Conservation (phyloP, 345 rosid genomes). For the Abelmoschus esculentus region DNA sequence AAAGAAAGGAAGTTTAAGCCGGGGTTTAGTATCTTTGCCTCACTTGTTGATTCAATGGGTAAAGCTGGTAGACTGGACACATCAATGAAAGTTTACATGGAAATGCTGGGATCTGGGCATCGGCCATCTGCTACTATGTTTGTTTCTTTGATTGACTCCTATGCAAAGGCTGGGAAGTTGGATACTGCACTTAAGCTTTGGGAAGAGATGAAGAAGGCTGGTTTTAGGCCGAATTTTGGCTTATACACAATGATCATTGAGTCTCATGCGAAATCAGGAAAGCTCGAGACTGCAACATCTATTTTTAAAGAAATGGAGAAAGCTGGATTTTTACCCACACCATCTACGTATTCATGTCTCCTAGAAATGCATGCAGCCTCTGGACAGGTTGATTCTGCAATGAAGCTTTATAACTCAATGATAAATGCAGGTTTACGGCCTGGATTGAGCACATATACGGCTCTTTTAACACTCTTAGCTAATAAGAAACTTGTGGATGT, state of each 20-base stretch:
- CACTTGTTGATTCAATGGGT: constrained; percentile 96
- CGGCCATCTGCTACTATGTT: constrained; percentile 78
- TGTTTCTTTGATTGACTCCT: constrained; percentile 83
- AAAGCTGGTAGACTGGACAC: constrained; percentile 92
- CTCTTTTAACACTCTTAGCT: constrained; percentile 75
- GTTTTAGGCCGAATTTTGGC: constrained; percentile 86
- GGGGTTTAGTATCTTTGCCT: constrained; percentile 52
- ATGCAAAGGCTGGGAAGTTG: constrained; percentile 85
- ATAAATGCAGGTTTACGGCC: constrained; percentile 85
- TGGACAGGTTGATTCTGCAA: constrained; percentile 85
- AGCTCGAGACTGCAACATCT: constrained; percentile 86
- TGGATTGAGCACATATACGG: constrained; percentile 74
- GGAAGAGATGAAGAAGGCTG: constrained; percentile 85
- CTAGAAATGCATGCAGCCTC: constrained; percentile 92
- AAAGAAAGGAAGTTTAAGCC: constrained; percentile 62
- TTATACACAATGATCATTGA: constrained; percentile 76
- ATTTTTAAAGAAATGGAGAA: constrained; percentile 82
- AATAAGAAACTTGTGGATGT: constrained; percentile 88
- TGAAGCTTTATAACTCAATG: constrained; percentile 94
- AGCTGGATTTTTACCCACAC: constrained; percentile 89
- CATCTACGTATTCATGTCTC: constrained; percentile 86
- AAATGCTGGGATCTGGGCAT: constrained; percentile 69
- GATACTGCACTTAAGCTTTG: constrained; percentile 81
- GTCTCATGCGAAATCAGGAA: constrained; percentile 95
- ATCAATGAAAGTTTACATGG: constrained; percentile 84